A percentile compares a stretch with the other conserved stretches of the same genome.
Evolutionary conservation across 306 rosid genomes (phyloP).

Genomic region (Leucaena leucocephala): DNA sequence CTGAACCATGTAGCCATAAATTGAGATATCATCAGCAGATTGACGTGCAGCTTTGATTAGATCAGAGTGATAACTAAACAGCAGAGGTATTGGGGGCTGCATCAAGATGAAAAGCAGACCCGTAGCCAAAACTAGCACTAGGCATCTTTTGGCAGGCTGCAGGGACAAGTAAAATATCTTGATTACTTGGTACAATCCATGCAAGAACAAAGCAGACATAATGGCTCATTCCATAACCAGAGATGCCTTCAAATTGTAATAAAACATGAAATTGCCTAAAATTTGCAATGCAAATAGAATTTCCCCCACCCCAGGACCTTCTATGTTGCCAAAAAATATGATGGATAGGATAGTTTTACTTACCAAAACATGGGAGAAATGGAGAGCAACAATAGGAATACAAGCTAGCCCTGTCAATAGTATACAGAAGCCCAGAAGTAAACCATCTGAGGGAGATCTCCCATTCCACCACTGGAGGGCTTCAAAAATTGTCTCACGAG

Average conservation of each 20-base stretch:
- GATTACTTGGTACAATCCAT: slow-evolving; percentile 34
- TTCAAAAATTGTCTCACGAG: slow-evolving; percentile 94
- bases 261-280: slow-evolving; percentile 14
- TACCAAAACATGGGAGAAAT: slow-evolving; percentile 94
- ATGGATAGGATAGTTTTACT: slow-evolving; percentile 24
- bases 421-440: slow-evolving; percentile 84
- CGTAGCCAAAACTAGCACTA: slow-evolving; percentile 84
- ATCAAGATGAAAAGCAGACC: slow-evolving; percentile 85
- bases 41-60: slow-evolving; percentile 87
- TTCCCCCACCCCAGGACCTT: background rate
- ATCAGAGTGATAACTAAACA: slow-evolving; percentile 82
- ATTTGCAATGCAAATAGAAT: slow-evolving; percentile 26
- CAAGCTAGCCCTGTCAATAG: slow-evolving; percentile 89
- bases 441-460: slow-evolving; percentile 95
- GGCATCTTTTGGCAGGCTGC: slow-evolving; percentile 95
- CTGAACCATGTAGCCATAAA: slow-evolving; percentile 80
- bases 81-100: slow-evolving; percentile 93
- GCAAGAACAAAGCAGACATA: slow-evolving; percentile 11
- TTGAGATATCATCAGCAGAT: slow-evolving; percentile 89
- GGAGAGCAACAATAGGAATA: slow-evolving; percentile 87
- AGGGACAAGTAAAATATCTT: slow-evolving; percentile 31
- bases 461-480: slow-evolving; percentile 95
- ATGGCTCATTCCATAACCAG: slow-evolving; percentile 2
- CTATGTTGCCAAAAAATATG: slow-evolving; percentile 18
- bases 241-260: slow-evolving; percentile 23